Evolutionary conservation across 495 filamentous ascomycete genomes (phyloP), one percentile per base, ranked within the genome.

Genomic region (Penicillium malachiteum): DNA sequence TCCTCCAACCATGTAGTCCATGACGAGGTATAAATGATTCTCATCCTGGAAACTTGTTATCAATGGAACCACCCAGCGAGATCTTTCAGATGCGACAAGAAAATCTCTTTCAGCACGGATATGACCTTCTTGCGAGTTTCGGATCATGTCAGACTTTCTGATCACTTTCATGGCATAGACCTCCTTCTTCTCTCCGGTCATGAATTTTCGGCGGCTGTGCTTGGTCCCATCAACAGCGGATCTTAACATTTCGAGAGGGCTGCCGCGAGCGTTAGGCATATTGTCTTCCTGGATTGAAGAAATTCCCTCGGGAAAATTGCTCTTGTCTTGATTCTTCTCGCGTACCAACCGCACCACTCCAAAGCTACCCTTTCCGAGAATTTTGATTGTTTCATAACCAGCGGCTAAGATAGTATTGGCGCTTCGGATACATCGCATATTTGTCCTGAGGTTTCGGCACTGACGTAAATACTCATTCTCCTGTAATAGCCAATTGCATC

Each of bases 91-190:
- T 11, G 87, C 84, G 39, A 96, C 90, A 3, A 97, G 77, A 57
- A 96, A 95, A 63, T 97, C 93, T 55, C 92, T 80, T 67, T 97
- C 93, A 0, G 92, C 93, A 48, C 91, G 84, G 16, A 97, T 72
- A 69, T 97, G 93, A 9, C 89, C 92, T 74, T 97, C 93, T 71
- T 97, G 93, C 59, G 87, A 86, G 49, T 89, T 91, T 3, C 84
- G 84, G 14, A 97, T 79, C 91, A 96, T 96, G 14, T 88, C 85
- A 2, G 87, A 87, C 70, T 97, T 97, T 35, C 87, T 87, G 54
- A 97, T 96, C 14, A 94, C 89, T 68, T 97, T 97, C 92, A 97
- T 96, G 7, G 93, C 93, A 68, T 87, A 96, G 3, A 96, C 85
- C 44, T 84, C 78, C 41, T 80, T 82, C 45, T 68, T 74, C 41